phyloP scores from a whole-genome alignment of 345 rosid species.

The Ailanthus altissimus region DNA sequence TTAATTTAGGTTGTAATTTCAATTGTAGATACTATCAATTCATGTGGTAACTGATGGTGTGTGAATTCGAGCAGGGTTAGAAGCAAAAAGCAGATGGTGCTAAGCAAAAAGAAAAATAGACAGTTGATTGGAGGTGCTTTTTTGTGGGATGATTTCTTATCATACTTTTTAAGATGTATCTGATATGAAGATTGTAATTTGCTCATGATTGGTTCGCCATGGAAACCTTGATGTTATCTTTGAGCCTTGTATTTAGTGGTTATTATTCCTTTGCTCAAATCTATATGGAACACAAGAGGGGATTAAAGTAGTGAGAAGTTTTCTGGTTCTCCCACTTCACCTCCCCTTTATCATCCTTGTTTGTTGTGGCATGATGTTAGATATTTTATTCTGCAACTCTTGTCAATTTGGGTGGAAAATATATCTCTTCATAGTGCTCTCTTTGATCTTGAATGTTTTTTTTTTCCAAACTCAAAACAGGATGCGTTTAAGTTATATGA shows the following conservation, averaged over 20 bases:
- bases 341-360: not conserved
- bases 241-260: slow-evolving; percentile 31
- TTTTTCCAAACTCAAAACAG: too few relatives aligned
- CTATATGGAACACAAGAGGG: slow-evolving; percentile 19
- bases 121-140: slow-evolving; percentile 20
- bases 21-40: slow-evolving; percentile 22
- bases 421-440: too few relatives aligned
- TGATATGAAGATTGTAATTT: slow-evolving; percentile 30
- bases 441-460: too few relatives aligned
- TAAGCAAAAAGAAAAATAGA: not conserved
- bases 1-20: slow-evolving; percentile 20
- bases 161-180: slow-evolving; percentile 26
- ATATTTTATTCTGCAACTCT: too few relatives aligned
- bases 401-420: too few relatives aligned
- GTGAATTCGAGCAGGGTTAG: slow-evolving; percentile 40
- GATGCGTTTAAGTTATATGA: too few relatives aligned
- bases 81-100: slow-evolving; percentile 26
- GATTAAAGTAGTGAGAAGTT: slow-evolving; percentile 27
- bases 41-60: slow-evolving; percentile 26
- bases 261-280: slow-evolving; percentile 7
- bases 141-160: slow-evolving; percentile 23
- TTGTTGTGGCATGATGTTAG: not conserved
- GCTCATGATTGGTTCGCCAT: slow-evolving; percentile 28
- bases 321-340: slow-evolving; percentile 27
- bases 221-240: slow-evolving; percentile 32